Percentiles rank a stretch among this genome's conserved stretches.
These are phyloP conservation scores for Cladosporium sp. DNA, from an alignment of 2,329 filamentous ascomycete species.

Conservation along the genomic window DNA sequence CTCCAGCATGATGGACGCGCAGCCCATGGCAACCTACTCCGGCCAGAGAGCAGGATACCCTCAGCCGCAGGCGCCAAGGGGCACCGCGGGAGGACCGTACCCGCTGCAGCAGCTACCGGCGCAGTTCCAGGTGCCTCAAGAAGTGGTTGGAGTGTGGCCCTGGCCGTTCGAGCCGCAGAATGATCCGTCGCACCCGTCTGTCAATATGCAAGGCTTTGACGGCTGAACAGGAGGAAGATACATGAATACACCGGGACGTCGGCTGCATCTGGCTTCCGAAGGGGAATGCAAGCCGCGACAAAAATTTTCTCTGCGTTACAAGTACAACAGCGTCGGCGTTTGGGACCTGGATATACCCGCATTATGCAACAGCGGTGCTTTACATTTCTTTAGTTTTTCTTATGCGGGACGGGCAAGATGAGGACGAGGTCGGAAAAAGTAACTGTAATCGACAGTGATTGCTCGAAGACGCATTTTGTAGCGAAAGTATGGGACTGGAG, in stretches of 20 bases:
- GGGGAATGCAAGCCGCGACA: too few relatives aligned
- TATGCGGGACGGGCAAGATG: not conserved
- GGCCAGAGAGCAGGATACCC: not conserved
- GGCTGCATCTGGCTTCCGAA: too few relatives aligned
- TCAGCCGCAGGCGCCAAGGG: conserved; percentile 1
- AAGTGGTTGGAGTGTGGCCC: conserved; percentile 38
- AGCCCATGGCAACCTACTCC: not conserved
- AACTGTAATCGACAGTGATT: too few relatives aligned
- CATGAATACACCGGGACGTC: not conserved
- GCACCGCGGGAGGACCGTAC: not conserved
- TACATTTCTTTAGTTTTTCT: not conserved
- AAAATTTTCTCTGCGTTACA: not conserved
- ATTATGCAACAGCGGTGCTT: conserved; percentile 4
- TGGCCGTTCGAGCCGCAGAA: conserved; percentile 29
- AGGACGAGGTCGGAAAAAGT: too few relatives aligned
- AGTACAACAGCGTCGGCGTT: not conserved
- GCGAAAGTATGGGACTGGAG: too few relatives aligned
- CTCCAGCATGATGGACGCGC: conserved; percentile 1
- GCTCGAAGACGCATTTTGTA: too few relatives aligned
- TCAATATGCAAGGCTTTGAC: not conserved
- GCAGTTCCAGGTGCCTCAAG: conserved; percentile 37
- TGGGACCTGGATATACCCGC: not conserved
- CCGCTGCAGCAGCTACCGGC: conserved; percentile 10
- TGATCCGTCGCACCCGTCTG: not conserved
- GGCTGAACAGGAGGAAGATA: not conserved